Evolutionary conservation across 2,329 filamentous ascomycete species (phyloP).

Genomic region (Alternaria brassicicola): DNA sequence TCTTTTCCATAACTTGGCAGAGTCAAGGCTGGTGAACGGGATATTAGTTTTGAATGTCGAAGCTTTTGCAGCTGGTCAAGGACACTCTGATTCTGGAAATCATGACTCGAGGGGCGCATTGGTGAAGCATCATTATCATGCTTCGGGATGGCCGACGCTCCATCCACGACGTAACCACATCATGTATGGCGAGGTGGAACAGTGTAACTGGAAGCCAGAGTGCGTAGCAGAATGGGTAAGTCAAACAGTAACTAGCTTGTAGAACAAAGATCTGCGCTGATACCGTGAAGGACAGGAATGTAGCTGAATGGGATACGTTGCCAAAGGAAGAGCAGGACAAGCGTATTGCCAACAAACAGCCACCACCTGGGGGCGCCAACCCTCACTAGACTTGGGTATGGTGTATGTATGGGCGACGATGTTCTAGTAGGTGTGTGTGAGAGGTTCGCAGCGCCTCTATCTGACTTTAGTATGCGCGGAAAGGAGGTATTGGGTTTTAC

Average conservation of each 20-base stretch:
- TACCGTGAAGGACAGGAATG: slow-evolving; percentile 59
- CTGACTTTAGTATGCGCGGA: not conserved
- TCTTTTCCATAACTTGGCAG: slow-evolving; percentile 67
- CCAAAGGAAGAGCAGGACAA: slow-evolving; percentile 65
- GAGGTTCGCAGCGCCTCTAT: not conserved
- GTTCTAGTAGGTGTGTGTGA: not conserved
- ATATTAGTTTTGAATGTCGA: slow-evolving; percentile 73
- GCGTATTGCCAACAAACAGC: slow-evolving; percentile 49
- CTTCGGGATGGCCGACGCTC: slow-evolving; percentile 71
- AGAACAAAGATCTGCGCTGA: slow-evolving; percentile 2
- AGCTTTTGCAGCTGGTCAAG: slow-evolving; percentile 74
- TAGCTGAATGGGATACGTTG: slow-evolving; percentile 64
- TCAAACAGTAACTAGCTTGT: not conserved
- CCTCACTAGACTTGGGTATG: not conserved
- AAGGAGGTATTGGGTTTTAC: not conserved
- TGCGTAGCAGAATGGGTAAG: slow-evolving; percentile 67
- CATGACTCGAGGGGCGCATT: slow-evolving; percentile 69
- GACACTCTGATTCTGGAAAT: slow-evolving; percentile 74
- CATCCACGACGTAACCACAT: slow-evolving; percentile 72
- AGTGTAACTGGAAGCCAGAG: slow-evolving; percentile 71
- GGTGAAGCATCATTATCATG: slow-evolving; percentile 77
- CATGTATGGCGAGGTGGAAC: slow-evolving; percentile 71
- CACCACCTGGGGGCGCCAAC: slow-evolving; percentile 3
- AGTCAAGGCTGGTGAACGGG: slow-evolving; percentile 68
- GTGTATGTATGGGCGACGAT: not conserved